Base-by-base conservation (phyloP, 2,329 filamentous ascomycete genomes). In the Furcasterigmium furcatum region DNA sequence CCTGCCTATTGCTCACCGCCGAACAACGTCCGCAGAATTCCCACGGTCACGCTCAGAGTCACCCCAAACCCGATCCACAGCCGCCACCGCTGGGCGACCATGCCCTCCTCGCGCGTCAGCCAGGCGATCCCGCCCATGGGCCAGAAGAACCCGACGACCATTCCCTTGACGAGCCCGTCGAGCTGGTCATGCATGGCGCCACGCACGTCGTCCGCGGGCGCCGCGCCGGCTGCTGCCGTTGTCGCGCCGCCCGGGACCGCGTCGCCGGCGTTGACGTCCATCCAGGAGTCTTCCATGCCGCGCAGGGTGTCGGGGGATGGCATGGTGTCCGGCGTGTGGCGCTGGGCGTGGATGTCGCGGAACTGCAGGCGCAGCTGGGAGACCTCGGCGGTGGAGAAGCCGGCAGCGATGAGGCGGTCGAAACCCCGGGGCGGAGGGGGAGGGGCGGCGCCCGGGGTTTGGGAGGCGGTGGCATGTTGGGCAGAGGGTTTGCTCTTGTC, bases 71-170 rank as follows among this genome's bases (percentile, higher is more conserved):
- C 82, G 14, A 97, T 89, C 55, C 92, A 92, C 56, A 96, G 80
- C 62, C 91, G 85, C 73, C 90, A 87, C 58, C 91, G 76, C 59
- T 87, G 82, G 49, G 84, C 87, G 82, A 91, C 95, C 48, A 97
- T 84, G 1, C 88, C 91, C 47, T 94, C 88, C 64, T 96, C 89
- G 48, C 91, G 77, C 53, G 92, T 78, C 41, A 95, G 71, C 90
- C 91, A 96, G 43, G 86, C 83, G 46, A 92, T 72, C 57, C 88
- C 91, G 0, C 89, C 92, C 9, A 97, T 66, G 4, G 94, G 94
- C 82, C 92, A 97, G 63, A 99, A 87, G 72, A 97, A 99, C 1
- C 94, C 94, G 58, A 94, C 88, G 48, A 95, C 72, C 64, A 94
- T 89, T 5, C 91, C 94, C 68, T 85, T 88, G 47, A 97, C 75